Evolutionary conservation across 106 monocot genomes (phyloP).

Genomic region (Phalaenopsis equestris): DNA sequence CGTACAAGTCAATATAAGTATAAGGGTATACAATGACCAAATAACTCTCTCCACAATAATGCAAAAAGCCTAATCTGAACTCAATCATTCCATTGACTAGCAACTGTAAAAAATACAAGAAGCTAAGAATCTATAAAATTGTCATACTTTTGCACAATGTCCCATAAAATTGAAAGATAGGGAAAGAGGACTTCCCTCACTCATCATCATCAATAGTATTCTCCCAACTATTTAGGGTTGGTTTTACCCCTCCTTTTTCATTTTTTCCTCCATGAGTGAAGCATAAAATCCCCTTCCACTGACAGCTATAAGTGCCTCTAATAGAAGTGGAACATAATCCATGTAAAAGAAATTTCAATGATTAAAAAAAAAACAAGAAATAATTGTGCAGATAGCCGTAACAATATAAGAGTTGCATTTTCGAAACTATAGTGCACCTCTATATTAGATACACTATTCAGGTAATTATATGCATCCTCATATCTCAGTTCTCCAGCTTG

Average conservation of each 20-base stretch:
- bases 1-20: not conserved
- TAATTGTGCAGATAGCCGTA: too few relatives aligned
- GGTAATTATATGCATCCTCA: too few relatives aligned
- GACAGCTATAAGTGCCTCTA: not conserved
- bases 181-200: not conserved
- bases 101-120: not conserved
- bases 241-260: too few relatives aligned
- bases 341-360: not conserved
- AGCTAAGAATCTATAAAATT: not conserved
- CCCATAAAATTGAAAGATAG: not conserved
- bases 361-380: not conserved
- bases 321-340: not conserved
- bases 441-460: too few relatives aligned
- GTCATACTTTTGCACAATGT: not conserved
- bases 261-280: too few relatives aligned
- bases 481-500: too few relatives aligned
- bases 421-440: too few relatives aligned
- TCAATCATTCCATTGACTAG: too few relatives aligned
- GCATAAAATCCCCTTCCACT: not conserved
- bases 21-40: not conserved
- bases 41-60: not conserved
- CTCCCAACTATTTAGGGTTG: too few relatives aligned
- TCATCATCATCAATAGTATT: too few relatives aligned
- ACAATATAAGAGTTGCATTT: too few relatives aligned
- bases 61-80: not conserved